phyloP scores from a whole-genome alignment of 2,329 filamentous ascomycete genomes.

The Aspergillus awamori region DNA sequence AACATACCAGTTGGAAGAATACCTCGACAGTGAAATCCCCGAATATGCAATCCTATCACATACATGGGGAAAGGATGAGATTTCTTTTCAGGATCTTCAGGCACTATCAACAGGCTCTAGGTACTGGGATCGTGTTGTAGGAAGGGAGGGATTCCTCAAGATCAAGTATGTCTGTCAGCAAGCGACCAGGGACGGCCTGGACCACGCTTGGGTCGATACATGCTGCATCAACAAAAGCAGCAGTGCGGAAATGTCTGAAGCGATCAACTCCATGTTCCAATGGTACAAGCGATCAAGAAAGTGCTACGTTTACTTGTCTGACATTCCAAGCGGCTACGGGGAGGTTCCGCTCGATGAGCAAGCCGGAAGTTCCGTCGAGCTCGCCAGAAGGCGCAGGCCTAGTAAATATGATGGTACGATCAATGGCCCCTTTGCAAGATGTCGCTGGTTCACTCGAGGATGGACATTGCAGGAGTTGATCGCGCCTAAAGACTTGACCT shows the following conservation, averaged over 20 bases:
- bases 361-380: neutral
- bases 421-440: neutral
- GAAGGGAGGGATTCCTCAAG: neutral
- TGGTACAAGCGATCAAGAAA: conserved; percentile 22
- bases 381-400: neutral
- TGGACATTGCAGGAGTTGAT: conserved; percentile 25
- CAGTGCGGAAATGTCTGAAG: conserved; percentile 16
- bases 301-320: conserved; percentile 25
- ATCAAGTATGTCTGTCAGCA: neutral
- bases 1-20: neutral
- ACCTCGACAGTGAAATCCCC: neutral
- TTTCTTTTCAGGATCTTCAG: neutral
- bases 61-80: neutral
- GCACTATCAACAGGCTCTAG: neutral
- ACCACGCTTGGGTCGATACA: neutral
- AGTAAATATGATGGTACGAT: neutral
- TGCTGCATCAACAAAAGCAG: neutral
- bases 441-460: conserved; percentile 20
- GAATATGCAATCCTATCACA: neutral
- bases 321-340: conserved; percentile 3
- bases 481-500: conserved; percentile 9
- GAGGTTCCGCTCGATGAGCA: neutral
- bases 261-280: conserved; percentile 26
- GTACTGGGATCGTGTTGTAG: neutral
- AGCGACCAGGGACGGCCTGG: neutral